Base-by-base conservation (phyloP, 1,139 yeast species). In the Magnusiomyces starmeri region DNA sequence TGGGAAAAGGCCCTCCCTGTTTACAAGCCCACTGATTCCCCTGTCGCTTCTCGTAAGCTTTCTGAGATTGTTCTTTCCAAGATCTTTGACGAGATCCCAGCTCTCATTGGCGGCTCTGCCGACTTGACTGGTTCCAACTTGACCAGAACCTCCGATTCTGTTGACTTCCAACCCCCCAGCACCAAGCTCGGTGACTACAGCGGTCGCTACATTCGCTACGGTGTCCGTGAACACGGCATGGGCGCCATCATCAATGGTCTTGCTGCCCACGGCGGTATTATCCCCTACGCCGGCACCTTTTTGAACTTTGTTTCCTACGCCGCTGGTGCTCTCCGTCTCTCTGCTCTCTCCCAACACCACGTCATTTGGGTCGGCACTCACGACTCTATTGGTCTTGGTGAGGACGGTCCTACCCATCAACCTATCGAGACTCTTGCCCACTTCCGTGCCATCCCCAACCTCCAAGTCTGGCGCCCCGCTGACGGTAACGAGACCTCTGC, bases 201-300 rank as follows among this genome's bases (percentile, higher is more conserved):
- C 56, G 99, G 99, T 70, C 85, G 97, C 71, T 92, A 92, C 77
- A 79, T 92, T 72, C 85, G 97, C 77, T 92, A 85, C 72, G 99
- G 99, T 82, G 97, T 92, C 60, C 87, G 99, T 75, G 99, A 92
- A 77, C 98, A 94, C 75, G 98, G 89, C 73, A 90, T 92, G 97
- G 97, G 97, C 75, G 97, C 97, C 61, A 86, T 92, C 70, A 81
- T 92, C 83, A 92, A 94, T 74, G 99, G 99, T 83, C 85, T 92
- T 65, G 79, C 94, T 60, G 97, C 97, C 50, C 94, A 77, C 68
- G 98, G 98, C 75, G 88, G 88, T 78, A 83, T 79, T 78, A 86
- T 84, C 74, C 85, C 90, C 64, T 90, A 83, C 75, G 97, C 96
- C 72, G 98, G 96, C 75, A 92, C 99, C 67, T 92, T 92, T 89